Percentiles rank a stretch among this genome's conserved stretches.
Conservation (phyloP, 169 alveolate species). For the Amoebophrya sp. region DNA sequence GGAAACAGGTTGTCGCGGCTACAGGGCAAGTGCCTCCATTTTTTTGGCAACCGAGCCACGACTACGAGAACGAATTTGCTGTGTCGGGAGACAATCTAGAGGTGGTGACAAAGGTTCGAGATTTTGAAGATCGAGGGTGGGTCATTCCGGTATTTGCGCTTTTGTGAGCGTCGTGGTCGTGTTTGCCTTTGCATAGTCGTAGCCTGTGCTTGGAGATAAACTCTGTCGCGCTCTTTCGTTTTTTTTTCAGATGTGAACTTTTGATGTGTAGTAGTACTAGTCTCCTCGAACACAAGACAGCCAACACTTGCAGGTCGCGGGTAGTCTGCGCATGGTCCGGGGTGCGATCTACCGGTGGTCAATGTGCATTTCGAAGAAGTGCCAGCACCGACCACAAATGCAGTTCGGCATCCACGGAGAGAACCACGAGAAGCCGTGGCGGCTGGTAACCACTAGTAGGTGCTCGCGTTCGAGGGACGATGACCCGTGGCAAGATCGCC, state of each 20-base stretch:
- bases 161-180: too few relatives aligned
- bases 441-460: conserved; percentile 17
- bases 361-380: not conserved
- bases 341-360: conserved; percentile 9
- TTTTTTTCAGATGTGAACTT: too few relatives aligned
- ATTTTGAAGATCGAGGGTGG: conserved; percentile 32
- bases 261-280: too few relatives aligned
- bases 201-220: too few relatives aligned
- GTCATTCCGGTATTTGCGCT: conserved; percentile 33
- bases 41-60: not conserved
- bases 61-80: not conserved
- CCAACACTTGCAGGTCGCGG: not conserved
- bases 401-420: conserved; percentile 36
- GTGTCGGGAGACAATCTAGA: not conserved
- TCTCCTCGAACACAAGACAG: too few relatives aligned
- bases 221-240: too few relatives aligned
- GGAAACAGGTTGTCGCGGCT: too few relatives aligned
- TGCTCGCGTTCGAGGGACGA: conserved; percentile 27
- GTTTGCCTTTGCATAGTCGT: too few relatives aligned
- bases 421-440: conserved; percentile 32
- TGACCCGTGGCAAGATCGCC: conserved; percentile 30
- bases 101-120: conserved; percentile 21
- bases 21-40: conserved; percentile 12
- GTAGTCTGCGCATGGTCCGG: not conserved
- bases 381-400: conserved; percentile 29